Evolutionary conservation across 345 rosid genomes (phyloP).

Genomic region (Corchorus olitorius): DNA sequence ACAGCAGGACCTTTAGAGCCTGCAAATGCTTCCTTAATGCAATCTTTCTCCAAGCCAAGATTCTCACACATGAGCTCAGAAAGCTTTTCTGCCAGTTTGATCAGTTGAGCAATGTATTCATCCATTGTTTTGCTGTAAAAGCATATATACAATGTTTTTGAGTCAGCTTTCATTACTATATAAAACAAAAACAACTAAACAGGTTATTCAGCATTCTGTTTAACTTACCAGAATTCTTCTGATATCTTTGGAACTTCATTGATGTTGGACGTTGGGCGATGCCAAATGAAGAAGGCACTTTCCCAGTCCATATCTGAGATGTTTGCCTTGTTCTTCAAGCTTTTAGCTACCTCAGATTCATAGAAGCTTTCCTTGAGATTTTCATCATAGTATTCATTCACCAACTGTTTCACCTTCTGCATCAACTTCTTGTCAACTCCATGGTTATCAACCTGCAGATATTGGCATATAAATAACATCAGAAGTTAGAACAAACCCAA

Average conservation of each 20-base stretch:
- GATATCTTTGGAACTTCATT: constrained; percentile 49
- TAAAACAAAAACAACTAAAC: neutral
- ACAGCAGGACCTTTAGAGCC: constrained; percentile 73
- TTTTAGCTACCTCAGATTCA: constrained; percentile 61
- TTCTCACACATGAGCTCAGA: constrained; percentile 77
- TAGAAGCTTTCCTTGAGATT: constrained; percentile 65
- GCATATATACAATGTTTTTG: neutral
- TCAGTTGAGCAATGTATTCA: constrained; percentile 63
- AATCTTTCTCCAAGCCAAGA: constrained; percentile 60
- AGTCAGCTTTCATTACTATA: neutral
- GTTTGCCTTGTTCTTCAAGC: constrained; percentile 41
- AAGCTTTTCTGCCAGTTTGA: constrained; percentile 64
- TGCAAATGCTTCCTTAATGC: constrained; percentile 56
- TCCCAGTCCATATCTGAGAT: constrained; percentile 77
- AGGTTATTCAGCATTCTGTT: neutral
- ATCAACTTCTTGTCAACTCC: constrained; percentile 63
- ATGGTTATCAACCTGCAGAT: constrained; percentile 79
- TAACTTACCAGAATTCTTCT: constrained; percentile 59
- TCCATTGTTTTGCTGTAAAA: constrained; percentile 70
- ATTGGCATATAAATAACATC: neutral
- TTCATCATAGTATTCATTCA: constrained; percentile 67
- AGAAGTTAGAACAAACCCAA: neutral
- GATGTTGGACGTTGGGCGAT: constrained; percentile 68
- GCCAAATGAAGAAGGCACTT: constrained; percentile 76
- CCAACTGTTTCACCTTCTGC: constrained; percentile 77